Percentiles rank a stretch among this genome's conserved stretches.
These are phyloP conservation scores for Galerina marginata DNA, from an alignment of 768 basidiomycete species.

Conservation along the genomic window DNA sequence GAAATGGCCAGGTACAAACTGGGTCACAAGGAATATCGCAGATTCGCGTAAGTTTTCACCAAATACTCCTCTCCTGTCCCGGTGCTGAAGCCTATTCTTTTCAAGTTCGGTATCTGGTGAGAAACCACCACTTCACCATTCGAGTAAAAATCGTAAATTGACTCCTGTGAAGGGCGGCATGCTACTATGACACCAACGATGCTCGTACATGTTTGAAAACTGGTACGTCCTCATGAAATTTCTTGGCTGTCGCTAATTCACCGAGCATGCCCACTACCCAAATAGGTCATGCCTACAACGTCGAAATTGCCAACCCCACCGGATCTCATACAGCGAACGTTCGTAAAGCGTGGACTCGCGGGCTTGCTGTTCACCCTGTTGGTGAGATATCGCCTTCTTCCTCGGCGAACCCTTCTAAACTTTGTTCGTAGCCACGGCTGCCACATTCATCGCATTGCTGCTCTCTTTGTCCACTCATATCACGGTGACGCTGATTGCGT, in stretches of 20 bases:
- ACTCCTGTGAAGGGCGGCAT: slow-evolving; percentile 57
- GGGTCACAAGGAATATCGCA: slow-evolving; percentile 41
- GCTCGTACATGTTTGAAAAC: slow-evolving; percentile 30
- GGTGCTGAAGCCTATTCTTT: slow-evolving; percentile 5
- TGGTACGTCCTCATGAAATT: slow-evolving; percentile 37
- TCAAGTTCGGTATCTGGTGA: slow-evolving; percentile 77
- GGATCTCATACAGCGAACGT: slow-evolving; percentile 47
- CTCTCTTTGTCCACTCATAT: slow-evolving; percentile 57
- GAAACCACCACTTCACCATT: background rate
- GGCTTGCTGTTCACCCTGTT: slow-evolving; percentile 76
- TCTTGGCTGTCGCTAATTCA: background rate
- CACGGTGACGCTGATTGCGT: slow-evolving; percentile 61
- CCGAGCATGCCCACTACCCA: background rate
- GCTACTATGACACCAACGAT: slow-evolving; percentile 48
- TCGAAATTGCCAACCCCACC: slow-evolving; percentile 42
- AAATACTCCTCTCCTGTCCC: background rate
- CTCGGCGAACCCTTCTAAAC: background rate
- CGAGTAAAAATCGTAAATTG: background rate
- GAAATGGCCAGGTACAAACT: slow-evolving; percentile 29
- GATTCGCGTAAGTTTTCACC: slow-evolving; percentile 54
- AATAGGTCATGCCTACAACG: slow-evolving; percentile 61
- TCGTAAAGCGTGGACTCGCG: slow-evolving; percentile 69
- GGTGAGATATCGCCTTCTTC: slow-evolving; percentile 49
- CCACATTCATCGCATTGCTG: slow-evolving; percentile 68
- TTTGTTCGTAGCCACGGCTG: slow-evolving; percentile 47